These are phyloP conservation scores for Sporothrix euskadiensis DNA, from an alignment of 2,329 filamentous ascomycete species.

Conservation along the genomic window DNA sequence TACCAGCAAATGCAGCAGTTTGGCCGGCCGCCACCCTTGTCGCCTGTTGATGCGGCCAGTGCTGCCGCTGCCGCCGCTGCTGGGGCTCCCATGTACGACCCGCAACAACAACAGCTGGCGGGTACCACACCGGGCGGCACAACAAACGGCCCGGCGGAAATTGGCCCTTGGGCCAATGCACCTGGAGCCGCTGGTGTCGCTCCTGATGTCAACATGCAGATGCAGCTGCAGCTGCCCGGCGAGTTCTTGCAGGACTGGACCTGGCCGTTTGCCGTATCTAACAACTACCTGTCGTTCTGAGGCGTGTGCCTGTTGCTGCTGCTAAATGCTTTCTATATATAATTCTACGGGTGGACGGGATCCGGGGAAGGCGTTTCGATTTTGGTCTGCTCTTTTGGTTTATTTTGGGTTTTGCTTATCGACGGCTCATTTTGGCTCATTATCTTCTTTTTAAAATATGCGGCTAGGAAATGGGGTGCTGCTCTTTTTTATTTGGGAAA, in stretches of 20 bases:
- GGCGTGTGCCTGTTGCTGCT: not conserved
- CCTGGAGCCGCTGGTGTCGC: not conserved
- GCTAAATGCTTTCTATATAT: not conserved
- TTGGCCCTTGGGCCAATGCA: slow-evolving; percentile 2
- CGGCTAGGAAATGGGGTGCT: not conserved
- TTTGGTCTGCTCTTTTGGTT: not conserved
- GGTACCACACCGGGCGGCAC: not conserved
- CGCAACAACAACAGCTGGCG: not conserved
- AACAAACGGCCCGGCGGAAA: not conserved
- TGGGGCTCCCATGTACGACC: not conserved
- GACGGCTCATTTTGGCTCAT: not conserved
- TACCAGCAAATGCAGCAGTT: slow-evolving; percentile 1
- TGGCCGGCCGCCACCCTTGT: not conserved
- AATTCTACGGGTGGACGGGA: not conserved
- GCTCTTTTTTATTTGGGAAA: not conserved
- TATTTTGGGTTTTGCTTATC: not conserved
- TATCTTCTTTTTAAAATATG: not conserved
- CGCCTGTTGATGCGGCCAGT: not conserved
- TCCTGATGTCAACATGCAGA: slow-evolving; percentile 25
- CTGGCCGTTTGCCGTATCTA: slow-evolving; percentile 32
- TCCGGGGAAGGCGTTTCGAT: not conserved
- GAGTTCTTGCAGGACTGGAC: slow-evolving; percentile 31
- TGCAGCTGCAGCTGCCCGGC: slow-evolving; percentile 25
- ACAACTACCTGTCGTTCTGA: slow-evolving; percentile 28
- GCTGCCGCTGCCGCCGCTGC: not conserved